A percentile compares a stretch with the other conserved stretches of the same genome.
These are phyloP conservation scores for Dactylellina leptospora DNA, from an alignment of 2,329 filamentous ascomycete species.

Conservation along the genomic window DNA sequence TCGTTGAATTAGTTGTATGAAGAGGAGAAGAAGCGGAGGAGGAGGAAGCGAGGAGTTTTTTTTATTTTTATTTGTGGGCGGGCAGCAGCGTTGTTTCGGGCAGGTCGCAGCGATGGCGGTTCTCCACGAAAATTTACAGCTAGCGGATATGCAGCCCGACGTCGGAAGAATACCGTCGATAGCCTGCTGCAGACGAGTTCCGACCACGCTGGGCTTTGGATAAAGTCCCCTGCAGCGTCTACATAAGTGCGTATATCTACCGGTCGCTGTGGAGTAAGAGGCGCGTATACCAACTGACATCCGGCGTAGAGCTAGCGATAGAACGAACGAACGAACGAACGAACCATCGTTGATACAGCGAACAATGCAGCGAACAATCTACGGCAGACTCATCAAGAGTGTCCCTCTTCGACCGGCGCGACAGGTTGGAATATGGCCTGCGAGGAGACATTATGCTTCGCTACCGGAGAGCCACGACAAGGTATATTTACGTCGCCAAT, in stretches of 20 bases:
- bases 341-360: too few relatives aligned
- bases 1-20: constrained; percentile 55
- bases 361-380: constrained; percentile 49
- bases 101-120: neutral
- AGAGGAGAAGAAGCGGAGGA: constrained; percentile 30
- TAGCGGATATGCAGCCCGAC: constrained; percentile 16
- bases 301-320: too few relatives aligned
- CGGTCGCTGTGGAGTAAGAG: neutral
- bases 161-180: constrained; percentile 53
- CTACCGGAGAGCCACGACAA: constrained; percentile 46
- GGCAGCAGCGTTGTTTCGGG: neutral
- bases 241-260: too few relatives aligned
- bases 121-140: constrained; percentile 14
- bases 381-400: constrained; percentile 19
- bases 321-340: too few relatives aligned
- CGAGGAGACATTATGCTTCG: constrained; percentile 37
- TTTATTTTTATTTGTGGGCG: constrained; percentile 17
- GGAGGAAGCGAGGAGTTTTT: constrained; percentile 3
- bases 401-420: constrained; percentile 8
- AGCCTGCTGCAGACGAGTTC: constrained; percentile 20
- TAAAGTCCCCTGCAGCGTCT: too few relatives aligned
- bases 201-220: constrained; percentile 49
- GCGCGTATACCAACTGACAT: too few relatives aligned
- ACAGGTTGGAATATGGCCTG: constrained; percentile 26
- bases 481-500: neutral